A percentile compares a stretch with the other conserved stretches of the same genome.
These are phyloP conservation scores for Talaromyces sp. DNA, from an alignment of 2,329 filamentous ascomycete species.

Conservation along the genomic window DNA sequence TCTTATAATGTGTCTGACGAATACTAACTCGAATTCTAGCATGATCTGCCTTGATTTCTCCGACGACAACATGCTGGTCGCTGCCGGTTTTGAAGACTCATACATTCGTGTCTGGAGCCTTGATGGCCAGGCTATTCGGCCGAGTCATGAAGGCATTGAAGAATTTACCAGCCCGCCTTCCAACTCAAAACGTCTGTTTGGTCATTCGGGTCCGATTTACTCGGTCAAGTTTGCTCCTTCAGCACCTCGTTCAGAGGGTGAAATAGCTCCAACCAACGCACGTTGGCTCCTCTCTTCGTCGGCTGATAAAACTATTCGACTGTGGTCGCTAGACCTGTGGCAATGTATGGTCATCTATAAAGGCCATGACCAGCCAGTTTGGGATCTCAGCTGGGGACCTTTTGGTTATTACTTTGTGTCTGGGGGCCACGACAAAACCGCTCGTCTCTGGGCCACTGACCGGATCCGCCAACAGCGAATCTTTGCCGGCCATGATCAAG, in stretches of 20 bases:
- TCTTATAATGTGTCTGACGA: neutral
- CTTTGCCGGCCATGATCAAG: conserved; percentile 86
- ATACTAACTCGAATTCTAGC: conserved; percentile 42
- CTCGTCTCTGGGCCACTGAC: conserved; percentile 87
- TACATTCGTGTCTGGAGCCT: conserved; percentile 94
- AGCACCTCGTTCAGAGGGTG: conserved; percentile 46
- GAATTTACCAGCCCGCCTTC: conserved; percentile 56
- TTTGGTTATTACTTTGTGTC: conserved; percentile 94
- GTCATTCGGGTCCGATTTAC: conserved; percentile 86
- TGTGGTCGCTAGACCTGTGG: conserved; percentile 92
- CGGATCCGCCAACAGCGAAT: conserved; percentile 84
- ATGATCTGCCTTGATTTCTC: conserved; percentile 95
- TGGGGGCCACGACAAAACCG: conserved; percentile 82
- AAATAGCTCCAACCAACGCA: conserved; percentile 54
- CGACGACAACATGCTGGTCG: conserved; percentile 80
- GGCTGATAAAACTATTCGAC: conserved; percentile 78
- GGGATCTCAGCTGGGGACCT: conserved; percentile 83
- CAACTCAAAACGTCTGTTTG: conserved; percentile 74
- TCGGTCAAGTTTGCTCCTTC: conserved; percentile 83
- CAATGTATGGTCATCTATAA: conserved; percentile 92
- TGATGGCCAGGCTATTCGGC: conserved; percentile 74
- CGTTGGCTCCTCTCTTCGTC: conserved; percentile 83
- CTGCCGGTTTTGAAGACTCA: conserved; percentile 85
- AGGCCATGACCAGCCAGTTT: conserved; percentile 84
- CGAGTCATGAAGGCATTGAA: conserved; percentile 57